These are phyloP conservation scores for Colletotrichum orchidophilum DNA, from an alignment of 2,329 filamentous ascomycete species.

Conservation along the genomic window DNA sequence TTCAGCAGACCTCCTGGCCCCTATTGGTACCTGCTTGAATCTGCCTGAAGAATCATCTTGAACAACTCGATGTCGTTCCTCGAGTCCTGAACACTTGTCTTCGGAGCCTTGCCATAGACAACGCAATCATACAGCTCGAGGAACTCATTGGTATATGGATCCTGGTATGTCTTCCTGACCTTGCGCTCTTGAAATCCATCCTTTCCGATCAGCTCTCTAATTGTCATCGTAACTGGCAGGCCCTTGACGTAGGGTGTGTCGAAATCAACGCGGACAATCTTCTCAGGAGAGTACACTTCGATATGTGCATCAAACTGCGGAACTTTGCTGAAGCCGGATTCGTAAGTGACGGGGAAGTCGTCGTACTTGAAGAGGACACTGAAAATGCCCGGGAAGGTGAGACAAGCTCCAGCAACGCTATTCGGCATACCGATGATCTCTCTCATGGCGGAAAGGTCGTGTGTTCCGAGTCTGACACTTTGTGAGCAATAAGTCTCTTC, in stretches of 20 bases:
- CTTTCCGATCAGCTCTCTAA: slow-evolving; percentile 52
- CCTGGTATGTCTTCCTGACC: slow-evolving; percentile 55
- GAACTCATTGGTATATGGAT: slow-evolving; percentile 50
- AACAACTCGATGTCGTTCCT: slow-evolving; percentile 44
- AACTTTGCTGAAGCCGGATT: slow-evolving; percentile 63
- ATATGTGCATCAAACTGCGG: slow-evolving; percentile 63
- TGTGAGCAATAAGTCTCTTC: background rate
- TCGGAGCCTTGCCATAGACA: slow-evolving; percentile 35
- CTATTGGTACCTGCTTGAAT: slow-evolving; percentile 5
- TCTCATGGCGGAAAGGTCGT: slow-evolving; percentile 62
- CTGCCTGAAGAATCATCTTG: slow-evolving; percentile 38
- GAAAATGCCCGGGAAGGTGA: slow-evolving; percentile 42
- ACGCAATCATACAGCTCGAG: slow-evolving; percentile 44
- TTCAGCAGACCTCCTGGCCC: background rate
- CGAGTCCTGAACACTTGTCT: slow-evolving; percentile 42
- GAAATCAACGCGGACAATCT: slow-evolving; percentile 63
- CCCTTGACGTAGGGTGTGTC: slow-evolving; percentile 69
- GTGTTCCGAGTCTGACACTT: slow-evolving; percentile 51
- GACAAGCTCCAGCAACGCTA: slow-evolving; percentile 44
- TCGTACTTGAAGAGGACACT: slow-evolving; percentile 55
- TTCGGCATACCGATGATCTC: slow-evolving; percentile 59
- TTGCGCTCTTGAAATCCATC: slow-evolving; percentile 49
- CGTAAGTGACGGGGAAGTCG: slow-evolving; percentile 63
- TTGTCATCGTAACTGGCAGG: slow-evolving; percentile 57
- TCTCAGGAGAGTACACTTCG: slow-evolving; percentile 61